Base-by-base conservation (phyloP, 2,329 filamentous ascomycete genomes). In the Trichoderma sp. region DNA sequence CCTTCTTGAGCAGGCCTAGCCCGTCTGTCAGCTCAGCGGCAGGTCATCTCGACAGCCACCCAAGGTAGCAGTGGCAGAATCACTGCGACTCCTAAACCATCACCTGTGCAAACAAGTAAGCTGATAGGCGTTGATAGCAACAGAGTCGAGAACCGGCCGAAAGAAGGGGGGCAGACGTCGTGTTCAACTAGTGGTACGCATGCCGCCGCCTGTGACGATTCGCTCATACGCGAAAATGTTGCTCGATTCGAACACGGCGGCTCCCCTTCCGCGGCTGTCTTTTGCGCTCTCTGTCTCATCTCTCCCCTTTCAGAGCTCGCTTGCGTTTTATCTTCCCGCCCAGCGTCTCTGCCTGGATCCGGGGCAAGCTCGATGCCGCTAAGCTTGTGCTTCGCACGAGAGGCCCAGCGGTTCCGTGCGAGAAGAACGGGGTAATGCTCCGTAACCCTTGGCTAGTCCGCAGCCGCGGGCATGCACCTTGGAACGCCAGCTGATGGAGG, bases 1-100 rank as follows among this genome's bases (percentile, higher is more conserved):
- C 58, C 47, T 61, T 44, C 58, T 61, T 30, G 41, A 60, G 57
- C 28, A 14, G 58, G 58, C 47, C 21, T 61, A 61, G 58, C 12
- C 58, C 34, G 28, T 60, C 47, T 44, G 58, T 61, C 58, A 61
- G 58, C 58, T 48, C 39, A 44, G 28, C 39, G 24, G 47, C 48
- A 34, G 30, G 12, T 45, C 43, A 21, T 21, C 47, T 61, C 43
- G 9, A 15, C 57, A 50, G 41, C 48, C 41, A 39, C 34, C 10
- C 34, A 39, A 12, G 34, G 34, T 39, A 17, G 41, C 26, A 30
- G 9, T 28, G 7, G 30, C n/a, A 47, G 9, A 21, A 19, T 15
- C 14, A 43, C 21, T 50, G 26, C 34, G 5, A 14, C 10, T 39
- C 34, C 34, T n/a, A 5, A 34, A 30, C n/a, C 48, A 30, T 19